Base-by-base conservation (phyloP, 2,329 filamentous ascomycete species). In the Immersiporthe knoxdaviesiana region DNA sequence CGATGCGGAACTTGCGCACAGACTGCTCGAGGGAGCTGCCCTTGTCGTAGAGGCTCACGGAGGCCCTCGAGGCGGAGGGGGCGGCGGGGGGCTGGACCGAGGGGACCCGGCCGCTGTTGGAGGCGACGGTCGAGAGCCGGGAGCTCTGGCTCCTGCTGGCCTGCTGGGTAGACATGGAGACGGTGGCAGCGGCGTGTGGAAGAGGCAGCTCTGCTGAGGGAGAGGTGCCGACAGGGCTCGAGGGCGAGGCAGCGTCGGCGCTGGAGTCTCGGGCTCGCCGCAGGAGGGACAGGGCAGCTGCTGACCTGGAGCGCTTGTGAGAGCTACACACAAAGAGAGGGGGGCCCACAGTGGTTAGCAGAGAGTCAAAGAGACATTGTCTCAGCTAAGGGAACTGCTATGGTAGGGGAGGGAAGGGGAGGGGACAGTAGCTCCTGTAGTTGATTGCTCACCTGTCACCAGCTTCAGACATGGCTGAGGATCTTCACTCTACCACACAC, bases 1-100 rank as follows among this genome's bases (percentile, higher is more conserved):
- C 97, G 61, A 97, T 89, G 73, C 94, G 90, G 80, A 99, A 99
- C 73, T 97, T 94, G 77, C 92, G 90, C 66, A 99, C 93, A 0
- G 95, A 97, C 79, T 97, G 94, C 78, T 99, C 94, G 69, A 99
- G 92, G 32, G 88, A 90, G 47, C 77, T 80, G 35, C 79, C 80
- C 75, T 84, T 87, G 64, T 84, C 83, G 54, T 75, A 71, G 66
- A 74, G 76, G 58, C 72, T 73, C 70, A 78, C 71, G 74, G 61
- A 63, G n/a, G 78, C 68, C 74, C 75, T 75, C 75, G 80, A 70
- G 75, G 79, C 68, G 71, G 75, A 65, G 68, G 71, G 70, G 62
- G 72, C 35, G 41, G 72, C 27, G 35, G 66, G 37, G 21, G 67
- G 35, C 71, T 78, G 77, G 73, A 76, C 72, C 65, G 82, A 83